These are phyloP conservation scores for Taiozyma onychis DNA, from an alignment of 1,139 yeast genomes.

Conservation along the genomic window DNA sequence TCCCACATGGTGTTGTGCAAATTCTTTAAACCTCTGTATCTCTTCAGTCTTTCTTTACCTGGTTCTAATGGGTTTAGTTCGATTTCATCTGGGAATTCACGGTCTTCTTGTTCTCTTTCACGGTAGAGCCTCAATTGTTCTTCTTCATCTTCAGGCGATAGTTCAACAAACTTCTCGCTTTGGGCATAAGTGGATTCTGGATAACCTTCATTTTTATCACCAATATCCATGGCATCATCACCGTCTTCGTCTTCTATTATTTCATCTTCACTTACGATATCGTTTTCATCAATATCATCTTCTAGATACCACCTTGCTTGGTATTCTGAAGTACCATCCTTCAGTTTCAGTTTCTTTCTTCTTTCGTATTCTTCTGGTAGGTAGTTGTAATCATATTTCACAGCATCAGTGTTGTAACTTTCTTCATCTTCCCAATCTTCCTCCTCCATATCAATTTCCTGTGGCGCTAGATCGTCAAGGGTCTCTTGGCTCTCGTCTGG, in stretches of 20 bases:
- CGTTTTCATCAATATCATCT: constrained; percentile 49
- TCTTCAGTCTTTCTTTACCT: constrained; percentile 65
- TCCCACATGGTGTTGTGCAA: constrained; percentile 84
- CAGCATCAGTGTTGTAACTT: constrained; percentile 45
- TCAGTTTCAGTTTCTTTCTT: constrained; percentile 52
- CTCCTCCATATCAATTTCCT: constrained; percentile 49
- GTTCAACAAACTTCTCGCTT: constrained; percentile 63
- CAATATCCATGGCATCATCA: constrained; percentile 37
- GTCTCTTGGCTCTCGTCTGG: constrained; percentile 59
- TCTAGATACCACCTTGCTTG: constrained; percentile 91
- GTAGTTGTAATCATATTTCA: constrained; percentile 54
- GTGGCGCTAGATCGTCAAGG: constrained; percentile 61
- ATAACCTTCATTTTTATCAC: constrained; percentile 30
- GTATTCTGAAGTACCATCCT: constrained; percentile 88
- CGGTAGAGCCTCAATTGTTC: constrained; percentile 69
- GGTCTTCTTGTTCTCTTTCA: constrained; percentile 69
- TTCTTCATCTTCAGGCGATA: constrained; percentile 78
- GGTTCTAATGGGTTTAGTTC: constrained; percentile 74
- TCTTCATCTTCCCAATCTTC: constrained; percentile 39
- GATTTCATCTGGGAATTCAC: constrained; percentile 93
- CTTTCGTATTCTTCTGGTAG: constrained; percentile 15
- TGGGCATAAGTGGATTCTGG: constrained; percentile 35
- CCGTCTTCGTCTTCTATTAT: constrained; percentile 28
- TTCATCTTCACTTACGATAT: constrained; percentile 32
- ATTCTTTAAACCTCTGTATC: constrained; percentile 85